Conservation (phyloP, 306 rosid genomes). For the Dalbergia cultrata region DNA sequence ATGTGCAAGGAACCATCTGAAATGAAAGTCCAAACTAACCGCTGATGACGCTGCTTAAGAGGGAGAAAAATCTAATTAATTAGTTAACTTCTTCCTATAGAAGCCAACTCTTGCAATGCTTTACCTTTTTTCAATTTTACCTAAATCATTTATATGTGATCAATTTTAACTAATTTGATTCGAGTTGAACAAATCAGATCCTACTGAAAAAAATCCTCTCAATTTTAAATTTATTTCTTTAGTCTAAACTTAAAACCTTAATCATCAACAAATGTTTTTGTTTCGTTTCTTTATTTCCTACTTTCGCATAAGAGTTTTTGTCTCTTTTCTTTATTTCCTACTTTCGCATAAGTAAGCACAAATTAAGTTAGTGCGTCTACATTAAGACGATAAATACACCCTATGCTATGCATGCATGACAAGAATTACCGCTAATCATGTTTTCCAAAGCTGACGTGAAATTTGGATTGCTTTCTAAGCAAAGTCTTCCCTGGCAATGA, state of each 20-base stretch:
- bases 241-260: too few species aligned
- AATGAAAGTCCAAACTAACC: constrained; percentile 20
- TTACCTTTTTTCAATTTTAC: neutral
- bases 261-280: too few species aligned
- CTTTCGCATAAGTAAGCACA: neutral
- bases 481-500: constrained; percentile 23
- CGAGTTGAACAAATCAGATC: too few species aligned
- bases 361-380: constrained; percentile 10
- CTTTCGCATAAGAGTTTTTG: too few species aligned
- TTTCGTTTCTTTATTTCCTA: too few species aligned
- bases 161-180: too few species aligned
- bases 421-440: constrained; percentile 47
- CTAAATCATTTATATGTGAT: too few species aligned
- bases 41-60: constrained; percentile 8
- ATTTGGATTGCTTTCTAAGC: constrained; percentile 47
- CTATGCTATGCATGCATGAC: constrained; percentile 23
- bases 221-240: too few species aligned
- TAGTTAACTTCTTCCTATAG: neutral
- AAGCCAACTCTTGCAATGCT: neutral
- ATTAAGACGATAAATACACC: neutral
- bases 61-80: constrained; percentile 30
- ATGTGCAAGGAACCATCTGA: constrained; percentile 16
- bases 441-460: constrained; percentile 34
- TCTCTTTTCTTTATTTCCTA: neutral
- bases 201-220: too few species aligned